Evolutionary conservation across 306 rosid species (phyloP).

Genomic region (Astragalus glycyphyllos): DNA sequence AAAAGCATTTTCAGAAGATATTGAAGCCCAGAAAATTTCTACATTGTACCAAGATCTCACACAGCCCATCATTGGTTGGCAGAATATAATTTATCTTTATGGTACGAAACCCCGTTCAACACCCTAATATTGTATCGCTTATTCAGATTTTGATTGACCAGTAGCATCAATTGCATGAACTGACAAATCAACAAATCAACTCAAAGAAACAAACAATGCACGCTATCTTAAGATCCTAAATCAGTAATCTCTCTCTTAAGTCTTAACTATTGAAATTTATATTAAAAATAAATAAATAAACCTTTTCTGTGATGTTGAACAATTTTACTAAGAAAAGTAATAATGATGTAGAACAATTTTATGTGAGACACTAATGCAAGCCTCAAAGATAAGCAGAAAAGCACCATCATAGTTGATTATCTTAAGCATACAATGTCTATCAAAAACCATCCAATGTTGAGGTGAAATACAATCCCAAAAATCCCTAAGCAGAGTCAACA

Average conservation of each 20-base stretch:
- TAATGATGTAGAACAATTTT: conserved; percentile 6
- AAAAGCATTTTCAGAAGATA: conserved; percentile 21
- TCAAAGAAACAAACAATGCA: neutral
- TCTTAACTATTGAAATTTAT: neutral
- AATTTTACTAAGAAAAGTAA: conserved; percentile 20
- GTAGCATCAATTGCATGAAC: conserved; percentile 15
- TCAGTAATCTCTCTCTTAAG: neutral
- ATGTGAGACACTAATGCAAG: neutral
- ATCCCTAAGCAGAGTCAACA: conserved; percentile 40
- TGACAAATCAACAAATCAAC: conserved; percentile 21
- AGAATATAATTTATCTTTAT: neutral
- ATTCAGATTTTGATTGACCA: conserved; percentile 16
- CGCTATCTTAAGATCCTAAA: conserved; percentile 19
- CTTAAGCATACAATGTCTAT: conserved; percentile 15
- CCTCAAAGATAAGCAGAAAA: conserved; percentile 16
- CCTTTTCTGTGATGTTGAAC: neutral
- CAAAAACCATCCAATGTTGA: neutral
- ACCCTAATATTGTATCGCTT: neutral
- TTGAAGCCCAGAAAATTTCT: conserved; percentile 9
- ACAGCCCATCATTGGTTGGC: neutral
- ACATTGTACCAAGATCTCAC: conserved; percentile 10
- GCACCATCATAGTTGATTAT: neutral
- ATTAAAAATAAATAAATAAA: neutral
- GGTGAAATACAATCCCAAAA: conserved; percentile 32
- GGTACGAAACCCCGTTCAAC: neutral